Percentiles rank a stretch among this genome's conserved stretches.
Conservation (phyloP, 768 basidiomycete species). For the Lyophyllum decastes region DNA sequence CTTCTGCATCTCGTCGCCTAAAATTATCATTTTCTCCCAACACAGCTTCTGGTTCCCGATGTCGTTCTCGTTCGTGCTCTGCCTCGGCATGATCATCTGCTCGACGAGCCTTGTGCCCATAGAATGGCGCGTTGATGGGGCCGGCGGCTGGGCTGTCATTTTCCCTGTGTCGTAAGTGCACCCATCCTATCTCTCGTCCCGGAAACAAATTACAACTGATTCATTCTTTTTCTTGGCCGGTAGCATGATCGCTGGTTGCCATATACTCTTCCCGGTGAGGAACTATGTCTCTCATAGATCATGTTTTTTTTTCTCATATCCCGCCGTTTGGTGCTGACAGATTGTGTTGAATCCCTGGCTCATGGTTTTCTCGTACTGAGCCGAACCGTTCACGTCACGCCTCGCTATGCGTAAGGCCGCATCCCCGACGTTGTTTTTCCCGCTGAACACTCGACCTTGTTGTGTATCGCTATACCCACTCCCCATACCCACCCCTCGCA, state of each 20-base stretch:
- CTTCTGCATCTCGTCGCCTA: slow-evolving; percentile 29
- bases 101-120: slow-evolving; percentile 48
- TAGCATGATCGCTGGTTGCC: slow-evolving; percentile 64
- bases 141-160: slow-evolving; percentile 66
- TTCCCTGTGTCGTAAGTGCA: slow-evolving; percentile 61
- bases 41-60: slow-evolving; percentile 60
- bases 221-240: slow-evolving; percentile 22
- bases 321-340: slow-evolving; percentile 20
- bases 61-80: slow-evolving; percentile 52
- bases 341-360: slow-evolving; percentile 51
- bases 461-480: too few relatives aligned
- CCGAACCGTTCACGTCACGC: background rate
- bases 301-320: slow-evolving; percentile 3
- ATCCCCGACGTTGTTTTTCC: too few relatives aligned
- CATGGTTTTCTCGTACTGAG: slow-evolving; percentile 67
- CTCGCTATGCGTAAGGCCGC: background rate
- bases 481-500: background rate
- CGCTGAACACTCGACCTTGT: too few relatives aligned
- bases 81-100: slow-evolving; percentile 58
- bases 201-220: background rate
- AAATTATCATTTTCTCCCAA: slow-evolving; percentile 30
- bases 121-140: slow-evolving; percentile 58
- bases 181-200: background rate
- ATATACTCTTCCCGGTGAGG: slow-evolving; percentile 72
- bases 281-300: background rate